Evolutionary conservation across 805 yeast species (phyloP).

Genomic region (Schwanniomyces pseudopolymorphus): DNA sequence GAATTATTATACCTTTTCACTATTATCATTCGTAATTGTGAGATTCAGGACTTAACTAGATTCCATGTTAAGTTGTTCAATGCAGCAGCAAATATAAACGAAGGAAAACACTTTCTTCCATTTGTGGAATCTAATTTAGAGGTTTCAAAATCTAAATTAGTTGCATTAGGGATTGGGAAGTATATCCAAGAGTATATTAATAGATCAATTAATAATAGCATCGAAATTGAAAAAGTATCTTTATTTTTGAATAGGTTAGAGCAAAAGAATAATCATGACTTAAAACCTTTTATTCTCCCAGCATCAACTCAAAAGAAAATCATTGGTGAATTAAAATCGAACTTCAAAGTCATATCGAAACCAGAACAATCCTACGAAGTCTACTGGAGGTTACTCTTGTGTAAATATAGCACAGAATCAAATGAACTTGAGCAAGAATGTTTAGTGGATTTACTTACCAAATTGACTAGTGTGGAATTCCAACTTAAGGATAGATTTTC

Average conservation of each 20-base stretch:
- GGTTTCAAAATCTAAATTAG: conserved; percentile 43
- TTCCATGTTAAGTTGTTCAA: conserved; percentile 46
- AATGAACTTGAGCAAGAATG: conserved; percentile 17
- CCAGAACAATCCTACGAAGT: conserved; percentile 30
- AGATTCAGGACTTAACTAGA: conserved; percentile 46
- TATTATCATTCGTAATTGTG: conserved; percentile 56
- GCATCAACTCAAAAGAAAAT: conserved; percentile 23
- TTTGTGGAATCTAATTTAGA: conserved; percentile 48
- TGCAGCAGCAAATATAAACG: conserved; percentile 19
- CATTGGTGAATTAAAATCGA: conserved; percentile 7
- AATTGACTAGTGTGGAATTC: conserved; percentile 8
- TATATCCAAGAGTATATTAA: conserved; percentile 51
- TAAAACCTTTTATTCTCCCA: conserved; percentile 21
- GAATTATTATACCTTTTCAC: conserved; percentile 46
- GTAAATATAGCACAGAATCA: conserved; percentile 34
- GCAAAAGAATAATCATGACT: not conserved
- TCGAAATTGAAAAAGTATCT: conserved; percentile 27
- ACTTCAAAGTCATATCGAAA: conserved; percentile 4
- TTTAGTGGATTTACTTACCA: conserved; percentile 14
- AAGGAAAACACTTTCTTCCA: conserved; percentile 36
- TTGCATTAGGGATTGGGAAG: conserved; percentile 41
- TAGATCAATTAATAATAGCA: conserved; percentile 18
- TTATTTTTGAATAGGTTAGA: conserved; percentile 17
- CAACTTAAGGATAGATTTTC: conserved; percentile 21
- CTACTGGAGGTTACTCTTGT: conserved; percentile 52